Base-by-base conservation (phyloP, 495 filamentous ascomycete species). In the Lasiosphaeria ovina region DNA sequence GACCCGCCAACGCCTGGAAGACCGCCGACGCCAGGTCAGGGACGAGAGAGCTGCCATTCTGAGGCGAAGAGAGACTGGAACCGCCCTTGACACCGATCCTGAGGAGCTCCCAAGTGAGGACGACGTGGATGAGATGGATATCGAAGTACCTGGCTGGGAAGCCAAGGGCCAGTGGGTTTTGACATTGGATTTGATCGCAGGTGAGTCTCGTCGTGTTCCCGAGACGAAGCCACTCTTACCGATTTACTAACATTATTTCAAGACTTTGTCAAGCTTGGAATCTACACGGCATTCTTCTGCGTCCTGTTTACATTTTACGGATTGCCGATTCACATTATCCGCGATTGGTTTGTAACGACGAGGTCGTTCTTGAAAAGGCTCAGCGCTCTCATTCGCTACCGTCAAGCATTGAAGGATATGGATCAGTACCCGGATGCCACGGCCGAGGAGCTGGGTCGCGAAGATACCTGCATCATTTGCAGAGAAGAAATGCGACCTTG, bases 401-500 rank as follows among this genome's bases (percentile, higher is more conserved):
- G 92, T 35, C 88, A 91, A 63, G 94, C 95, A 9, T 89, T 94
- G 0, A 81, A 86, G 53, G 89, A 97, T 67, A 98, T 98, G 93
- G 83, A 86, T 50, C 83, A 89, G 65, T 98, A 97, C 69, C 89
- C 91, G 32, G 95, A 98, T 72, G 94, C 94, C 12, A 96, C 90
- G 6, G 79, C 83, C 6, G 92, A 96, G 60, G 94, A 98, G 60
- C 81, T 98, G 17, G 77, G 76, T 17, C 81, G 89, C 51, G 93
- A 97, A 66, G 89, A 96, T 65, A 93, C 93, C 11, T 98, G 94
- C 69, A 98, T 98, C 69, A 96, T 98, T 58, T 98, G 94, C 75
- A 86, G 94, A 59, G 95, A 98, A 71, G 91, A 96, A 54, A 98
- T 98, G 95, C 83, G 83, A 38, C 85, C 87, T 3, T 92, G 87